Evolutionary conservation across 352 stramenopile species (phyloP), one percentile per base, ranked within the genome.

Genomic region (Phytopythium oedochilum): DNA sequence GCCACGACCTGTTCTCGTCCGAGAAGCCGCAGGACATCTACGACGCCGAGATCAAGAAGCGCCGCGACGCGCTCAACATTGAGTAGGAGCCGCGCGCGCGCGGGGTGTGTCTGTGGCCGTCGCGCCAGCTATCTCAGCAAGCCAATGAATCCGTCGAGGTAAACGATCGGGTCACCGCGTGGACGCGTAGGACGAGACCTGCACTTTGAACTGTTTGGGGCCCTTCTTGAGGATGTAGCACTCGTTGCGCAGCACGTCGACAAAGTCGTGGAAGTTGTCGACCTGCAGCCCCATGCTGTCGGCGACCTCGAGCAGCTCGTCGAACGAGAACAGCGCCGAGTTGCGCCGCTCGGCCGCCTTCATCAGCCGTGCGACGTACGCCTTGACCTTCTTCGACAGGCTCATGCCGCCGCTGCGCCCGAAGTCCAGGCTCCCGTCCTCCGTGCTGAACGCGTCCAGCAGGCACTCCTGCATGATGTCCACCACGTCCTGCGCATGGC

Each of bases 401-500:
- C 71, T 89, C 75, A 88, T 83, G 51, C 71, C 71, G 20, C 83
- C 76, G 26, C 65, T 89, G 20, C 83, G 72, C 18, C 79, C 72
- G 56, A 94, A 93, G 60, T 98, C 92, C 44, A 98, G 59, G 29
- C 77, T 77, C 2, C 91, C 92, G 49, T 79, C 78, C 48, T 97
- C 92, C 23, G 96, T 93, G 15, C 69, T 87, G 63, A 92, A 88
- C 54, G 94, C 94, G 61, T 98, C 86, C 36, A 94, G 71, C 22
- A 98, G 61, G 48, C 85, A 97, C 57, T 97, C 88, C 50, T 96
- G 83, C 90, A 99, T 97, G 39, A 99, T 82, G 46, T 98, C 90
- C 9, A 99, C 89, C 18, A 99, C 96, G 73, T 99, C 96, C 67
- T 97, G 72, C 2, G 96, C 96, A 64, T 99, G 96, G 63, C 97